Evolutionary conservation across 1,139 yeast species (phyloP).

Genomic region (Taphrina confusa): DNA sequence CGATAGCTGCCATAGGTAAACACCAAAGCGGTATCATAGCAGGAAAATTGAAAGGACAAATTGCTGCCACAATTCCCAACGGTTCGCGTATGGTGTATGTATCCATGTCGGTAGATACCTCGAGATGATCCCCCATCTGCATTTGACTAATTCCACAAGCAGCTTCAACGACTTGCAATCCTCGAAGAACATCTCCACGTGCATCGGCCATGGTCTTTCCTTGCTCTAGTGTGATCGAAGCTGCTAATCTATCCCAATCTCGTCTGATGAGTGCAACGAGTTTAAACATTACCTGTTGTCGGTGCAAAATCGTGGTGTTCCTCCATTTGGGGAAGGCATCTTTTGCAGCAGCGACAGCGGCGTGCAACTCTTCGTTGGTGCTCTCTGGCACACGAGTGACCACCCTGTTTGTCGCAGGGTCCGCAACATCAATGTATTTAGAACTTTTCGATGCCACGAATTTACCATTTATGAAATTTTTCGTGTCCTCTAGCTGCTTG

Average conservation of each 20-base stretch:
- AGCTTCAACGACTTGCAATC: slow-evolving; percentile 79
- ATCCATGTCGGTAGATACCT: slow-evolving; percentile 75
- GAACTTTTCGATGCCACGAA: slow-evolving; percentile 47
- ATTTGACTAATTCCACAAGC: slow-evolving; percentile 57
- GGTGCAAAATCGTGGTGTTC: slow-evolving; percentile 60
- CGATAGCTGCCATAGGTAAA: slow-evolving; percentile 67
- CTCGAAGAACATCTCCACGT: slow-evolving; percentile 74
- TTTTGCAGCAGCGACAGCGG: slow-evolving; percentile 67
- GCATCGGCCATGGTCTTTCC: slow-evolving; percentile 81
- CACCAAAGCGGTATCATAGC: slow-evolving; percentile 89
- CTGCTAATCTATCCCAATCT: slow-evolving; percentile 72
- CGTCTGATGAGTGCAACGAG: slow-evolving; percentile 66
- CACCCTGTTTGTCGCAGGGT: slow-evolving; percentile 69
- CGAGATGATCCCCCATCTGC: slow-evolving; percentile 65
- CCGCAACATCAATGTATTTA: slow-evolving; percentile 71
- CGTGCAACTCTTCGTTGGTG: slow-evolving; percentile 64
- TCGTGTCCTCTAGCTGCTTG: slow-evolving; percentile 21
- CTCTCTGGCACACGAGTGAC: slow-evolving; percentile 73
- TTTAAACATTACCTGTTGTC: slow-evolving; percentile 76
- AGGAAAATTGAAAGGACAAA: slow-evolving; percentile 54
- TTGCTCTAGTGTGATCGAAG: slow-evolving; percentile 72
- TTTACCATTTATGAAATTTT: slow-evolving; percentile 30
- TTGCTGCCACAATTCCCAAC: slow-evolving; percentile 44
- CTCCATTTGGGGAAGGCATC: slow-evolving; percentile 64
- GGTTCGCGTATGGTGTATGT: slow-evolving; percentile 72